Percentiles rank a stretch among this genome's conserved stretches.
Conservation (phyloP, 495 filamentous ascomycete species). For the Penicillium fimorum region DNA sequence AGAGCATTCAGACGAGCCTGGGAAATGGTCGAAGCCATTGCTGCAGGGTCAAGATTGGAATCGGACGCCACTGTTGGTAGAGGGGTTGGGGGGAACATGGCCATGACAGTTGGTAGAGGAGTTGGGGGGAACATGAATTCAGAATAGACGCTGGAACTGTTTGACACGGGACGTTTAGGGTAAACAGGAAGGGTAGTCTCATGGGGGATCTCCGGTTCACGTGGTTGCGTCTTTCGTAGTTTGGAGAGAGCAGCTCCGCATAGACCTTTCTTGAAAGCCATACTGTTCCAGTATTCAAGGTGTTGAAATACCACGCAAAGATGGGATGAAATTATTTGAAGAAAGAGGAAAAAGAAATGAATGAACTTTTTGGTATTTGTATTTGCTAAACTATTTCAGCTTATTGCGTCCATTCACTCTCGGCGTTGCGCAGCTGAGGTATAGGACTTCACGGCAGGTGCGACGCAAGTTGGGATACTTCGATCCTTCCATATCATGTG, state of each 20-base stretch:
- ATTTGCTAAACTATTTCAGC: too few relatives aligned
- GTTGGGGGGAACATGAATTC: not conserved
- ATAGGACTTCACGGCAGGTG: too few relatives aligned
- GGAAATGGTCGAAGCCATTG: constrained; percentile 1
- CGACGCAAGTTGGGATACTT: too few relatives aligned
- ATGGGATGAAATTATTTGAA: too few relatives aligned
- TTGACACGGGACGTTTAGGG: not conserved
- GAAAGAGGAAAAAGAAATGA: too few relatives aligned
- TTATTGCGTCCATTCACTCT: too few relatives aligned
- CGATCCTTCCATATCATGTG: too few relatives aligned
- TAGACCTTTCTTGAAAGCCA: not conserved
- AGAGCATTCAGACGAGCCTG: not conserved
- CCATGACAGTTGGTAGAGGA: not conserved
- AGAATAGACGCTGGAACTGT: not conserved
- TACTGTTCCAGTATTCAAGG: not conserved
- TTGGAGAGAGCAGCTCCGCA: not conserved
- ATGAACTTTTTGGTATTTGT: too few relatives aligned
- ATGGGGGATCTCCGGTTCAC: not conserved
- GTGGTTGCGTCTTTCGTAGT: not conserved
- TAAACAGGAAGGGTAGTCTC: not conserved
- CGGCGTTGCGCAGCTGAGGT: too few relatives aligned
- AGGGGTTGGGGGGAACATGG: not conserved
- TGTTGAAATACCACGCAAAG: too few relatives aligned
- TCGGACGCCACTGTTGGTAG: not conserved
- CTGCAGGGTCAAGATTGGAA: not conserved